Base-by-base conservation (phyloP, 2,329 filamentous ascomycete genomes). In the Fusarium sambucinum region DNA sequence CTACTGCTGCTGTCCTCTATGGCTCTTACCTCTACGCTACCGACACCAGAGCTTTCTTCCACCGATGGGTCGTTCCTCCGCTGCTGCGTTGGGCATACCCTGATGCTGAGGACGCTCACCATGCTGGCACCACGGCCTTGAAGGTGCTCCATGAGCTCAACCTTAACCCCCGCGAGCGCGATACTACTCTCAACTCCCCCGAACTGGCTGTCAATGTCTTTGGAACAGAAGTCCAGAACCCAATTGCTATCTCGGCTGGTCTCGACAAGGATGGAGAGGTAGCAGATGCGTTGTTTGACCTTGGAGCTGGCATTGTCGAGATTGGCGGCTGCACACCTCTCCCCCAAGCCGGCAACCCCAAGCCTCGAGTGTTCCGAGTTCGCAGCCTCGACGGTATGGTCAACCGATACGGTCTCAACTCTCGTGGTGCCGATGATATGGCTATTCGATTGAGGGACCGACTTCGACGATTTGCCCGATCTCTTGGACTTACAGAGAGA, bases 381-480 rank as follows among this genome's bases (percentile, higher is more conserved):
- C 90, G 92, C 1, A 90, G 88, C 32, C 88, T 97, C 68, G 90
- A 96, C 70, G 94, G 92, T 17, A 85, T 99, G 78, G 93, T 99
- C 78, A 99, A 99, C 79, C 90, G 96, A 37, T 99, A 97, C 80
- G 96, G 96, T 0, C 88, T 99, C 73, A 98, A 98, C 81, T 97
- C 93, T 14, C 87, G 91, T 63, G 96, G 96, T 21, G 94, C 94
- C 3, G 95, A 97, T 76, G 87, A 90, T 73, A 92, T 98, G 80
- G 94, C 95, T 2, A 88, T 89, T 72, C 86, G 90, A 17, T 82
- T 99, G 70, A 87, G 93, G 55, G 89, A 93, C 73, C 87, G 96
- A 19, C 87, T 97, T 32, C 85, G 93, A 41, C 85, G 89, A 52
- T 97, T 91, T 76, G 94, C 94, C 8, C 90, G 89, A 69, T 82